These are phyloP conservation scores for Agrostemma githago DNA, from an alignment of 148 eudicot genomes.

Conservation along the genomic window DNA sequence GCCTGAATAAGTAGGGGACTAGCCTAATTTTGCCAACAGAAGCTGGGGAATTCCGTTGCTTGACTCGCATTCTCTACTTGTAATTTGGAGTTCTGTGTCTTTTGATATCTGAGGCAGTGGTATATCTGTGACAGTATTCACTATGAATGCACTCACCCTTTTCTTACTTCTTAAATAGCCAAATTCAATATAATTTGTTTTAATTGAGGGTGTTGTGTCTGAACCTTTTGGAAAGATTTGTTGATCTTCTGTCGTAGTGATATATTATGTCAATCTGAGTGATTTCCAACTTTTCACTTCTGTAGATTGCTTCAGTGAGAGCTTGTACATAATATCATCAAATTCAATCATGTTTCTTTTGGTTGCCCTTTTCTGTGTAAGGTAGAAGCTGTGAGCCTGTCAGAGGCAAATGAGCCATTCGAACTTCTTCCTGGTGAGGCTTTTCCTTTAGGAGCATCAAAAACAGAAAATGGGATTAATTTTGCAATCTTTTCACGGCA, in stretches of 20 bases:
- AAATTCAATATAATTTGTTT: no score
- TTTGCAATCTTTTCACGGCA: constrained; percentile 88
- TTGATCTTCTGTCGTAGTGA: background rate
- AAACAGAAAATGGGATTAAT: constrained; percentile 73
- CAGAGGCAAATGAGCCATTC: constrained; percentile 30
- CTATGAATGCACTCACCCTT: no score
- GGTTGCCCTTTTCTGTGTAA: constrained; percentile 19
- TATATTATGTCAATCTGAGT: background rate
- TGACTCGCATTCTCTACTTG: no score
- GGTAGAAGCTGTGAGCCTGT: constrained; percentile 62
- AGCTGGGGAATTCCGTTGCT: no score
- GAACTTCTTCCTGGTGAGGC: constrained; percentile 65
- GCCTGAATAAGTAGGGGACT: no score
- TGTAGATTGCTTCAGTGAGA: background rate
- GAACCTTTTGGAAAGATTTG: background rate
- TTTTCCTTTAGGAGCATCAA: constrained; percentile 90
- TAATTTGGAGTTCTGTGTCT: no score
- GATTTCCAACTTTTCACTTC: background rate
- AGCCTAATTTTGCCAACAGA: no score
- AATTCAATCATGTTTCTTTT: background rate
- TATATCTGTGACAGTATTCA: no score
- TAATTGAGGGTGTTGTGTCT: no score
- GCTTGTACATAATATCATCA: background rate
- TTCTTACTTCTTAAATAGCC: no score
- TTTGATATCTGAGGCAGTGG: no score